Conservation (phyloP, 2,329 filamentous ascomycete genomes). For the Huntiella savannae region DNA sequence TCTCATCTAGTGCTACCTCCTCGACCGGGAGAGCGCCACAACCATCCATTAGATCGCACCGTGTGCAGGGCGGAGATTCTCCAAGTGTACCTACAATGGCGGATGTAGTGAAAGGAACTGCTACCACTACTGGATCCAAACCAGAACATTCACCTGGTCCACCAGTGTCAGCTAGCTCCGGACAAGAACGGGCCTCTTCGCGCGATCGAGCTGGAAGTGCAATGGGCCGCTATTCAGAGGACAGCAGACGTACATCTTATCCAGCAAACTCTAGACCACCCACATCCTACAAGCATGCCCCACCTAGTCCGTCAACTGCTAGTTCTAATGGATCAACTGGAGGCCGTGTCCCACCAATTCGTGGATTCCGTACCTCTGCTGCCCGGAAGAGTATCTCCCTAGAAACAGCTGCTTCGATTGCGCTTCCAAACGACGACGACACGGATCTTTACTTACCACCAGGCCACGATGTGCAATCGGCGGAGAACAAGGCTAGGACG, state of each 20-base stretch:
- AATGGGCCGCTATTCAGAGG: slow-evolving; percentile 17
- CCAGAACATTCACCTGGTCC: slow-evolving; percentile 1
- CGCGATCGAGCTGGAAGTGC: slow-evolving; percentile 1
- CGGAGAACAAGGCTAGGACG: slow-evolving; percentile 14
- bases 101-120: neutral
- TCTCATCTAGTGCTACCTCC: slow-evolving; percentile 5
- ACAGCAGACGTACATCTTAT: slow-evolving; percentile 25
- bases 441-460: slow-evolving; percentile 22
- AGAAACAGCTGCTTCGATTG: slow-evolving; percentile 31
- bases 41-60: slow-evolving; percentile 6
- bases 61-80: slow-evolving; percentile 4
- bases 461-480: too few species aligned
- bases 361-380: slow-evolving; percentile 36
- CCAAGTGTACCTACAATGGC: neutral
- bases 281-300: slow-evolving; percentile 12
- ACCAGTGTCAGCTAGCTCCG: slow-evolving; percentile 17
- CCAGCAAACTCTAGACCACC: slow-evolving; percentile 18
- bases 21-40: slow-evolving; percentile 7
- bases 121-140: slow-evolving; percentile 1
- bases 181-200: slow-evolving; percentile 1
- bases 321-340: slow-evolving; percentile 15
- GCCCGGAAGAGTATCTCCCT: slow-evolving; percentile 34
- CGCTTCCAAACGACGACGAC: slow-evolving; percentile 26
- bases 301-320: slow-evolving; percentile 13
- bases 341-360: slow-evolving; percentile 31